Percentiles rank a stretch among this genome's conserved stretches.
phyloP scores from a whole-genome alignment of 2,329 filamentous ascomycete species.

The Cladosporium sphaerospermum region DNA sequence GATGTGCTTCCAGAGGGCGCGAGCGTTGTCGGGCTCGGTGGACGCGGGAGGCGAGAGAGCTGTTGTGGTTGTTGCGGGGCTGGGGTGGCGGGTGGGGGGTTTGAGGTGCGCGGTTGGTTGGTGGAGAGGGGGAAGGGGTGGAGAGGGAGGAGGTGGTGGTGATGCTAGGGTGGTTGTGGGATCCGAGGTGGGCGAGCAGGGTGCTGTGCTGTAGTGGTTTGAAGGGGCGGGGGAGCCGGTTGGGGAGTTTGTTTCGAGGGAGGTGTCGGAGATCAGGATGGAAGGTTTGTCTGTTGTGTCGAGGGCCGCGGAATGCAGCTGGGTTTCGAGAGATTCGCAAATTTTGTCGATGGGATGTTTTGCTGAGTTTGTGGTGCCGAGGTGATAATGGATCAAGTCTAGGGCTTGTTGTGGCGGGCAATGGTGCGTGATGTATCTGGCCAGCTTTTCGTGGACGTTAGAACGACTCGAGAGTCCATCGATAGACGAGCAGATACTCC shows the following conservation, averaged over 20 bases:
- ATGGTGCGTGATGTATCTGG: slow-evolving; percentile 20
- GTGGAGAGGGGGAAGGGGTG: neutral
- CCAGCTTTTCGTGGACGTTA: slow-evolving; percentile 18
- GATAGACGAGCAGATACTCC: slow-evolving; percentile 21
- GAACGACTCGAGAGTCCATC: neutral
- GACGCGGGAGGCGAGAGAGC: neutral
- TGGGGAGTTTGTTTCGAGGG: slow-evolving; percentile 9
- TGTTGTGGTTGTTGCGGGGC: neutral
- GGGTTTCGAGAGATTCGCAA: neutral
- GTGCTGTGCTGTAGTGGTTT: slow-evolving; percentile 6
- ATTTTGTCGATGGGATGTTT: slow-evolving; percentile 9
- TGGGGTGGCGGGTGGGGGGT: neutral
- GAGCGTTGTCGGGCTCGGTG: slow-evolving; percentile 25
- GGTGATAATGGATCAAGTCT: slow-evolving; percentile 21
- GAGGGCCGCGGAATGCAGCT: neutral
- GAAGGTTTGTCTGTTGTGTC: slow-evolving; percentile 15
- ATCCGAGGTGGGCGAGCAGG: slow-evolving; percentile 4
- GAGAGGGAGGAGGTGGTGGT: neutral
- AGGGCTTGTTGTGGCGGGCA: slow-evolving; percentile 19
- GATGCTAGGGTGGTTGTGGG: neutral
- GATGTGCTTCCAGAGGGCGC: slow-evolving; percentile 35
- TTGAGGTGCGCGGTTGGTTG: neutral
- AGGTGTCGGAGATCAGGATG: slow-evolving; percentile 20
- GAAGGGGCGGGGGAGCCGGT: slow-evolving; percentile 5
- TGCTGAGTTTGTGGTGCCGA: slow-evolving; percentile 8